These are phyloP conservation scores for Huntiella abstrusa DNA, from an alignment of 2,329 filamentous ascomycete species.

Conservation along the genomic window DNA sequence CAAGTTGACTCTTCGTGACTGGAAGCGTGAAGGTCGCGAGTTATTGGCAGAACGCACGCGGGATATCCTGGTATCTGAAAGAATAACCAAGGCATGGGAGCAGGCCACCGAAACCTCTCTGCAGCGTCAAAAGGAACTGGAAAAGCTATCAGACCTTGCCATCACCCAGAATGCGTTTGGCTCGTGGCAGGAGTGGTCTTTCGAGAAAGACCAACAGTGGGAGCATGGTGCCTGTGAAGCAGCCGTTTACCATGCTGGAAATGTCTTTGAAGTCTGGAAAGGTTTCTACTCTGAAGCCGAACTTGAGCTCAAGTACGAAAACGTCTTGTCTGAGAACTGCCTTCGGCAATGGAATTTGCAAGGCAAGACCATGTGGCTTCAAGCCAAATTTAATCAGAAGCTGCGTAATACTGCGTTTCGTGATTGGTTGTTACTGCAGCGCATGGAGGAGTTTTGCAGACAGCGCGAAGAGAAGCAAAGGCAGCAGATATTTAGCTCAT, in stretches of 20 bases:
- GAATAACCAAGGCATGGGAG: constrained; percentile 11
- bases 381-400: constrained; percentile 1
- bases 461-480: neutral
- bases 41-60: constrained; percentile 5
- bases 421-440: constrained; percentile 11
- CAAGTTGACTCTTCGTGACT: constrained; percentile 8
- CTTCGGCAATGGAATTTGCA: constrained; percentile 11
- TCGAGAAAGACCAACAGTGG: neutral
- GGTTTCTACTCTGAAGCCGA: neutral
- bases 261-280: neutral
- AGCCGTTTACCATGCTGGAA: constrained; percentile 1
- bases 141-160: constrained; percentile 1
- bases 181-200: constrained; percentile 4
- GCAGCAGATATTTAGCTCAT: constrained; percentile 1
- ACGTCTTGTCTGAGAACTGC: constrained; percentile 1
- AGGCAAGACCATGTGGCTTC: constrained; percentile 8
- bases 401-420: constrained; percentile 6
- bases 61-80: constrained; percentile 6
- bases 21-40: constrained; percentile 8
- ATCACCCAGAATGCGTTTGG: neutral
- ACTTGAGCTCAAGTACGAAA: constrained; percentile 4
- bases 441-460: constrained; percentile 8
- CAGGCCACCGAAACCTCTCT: constrained; percentile 2
- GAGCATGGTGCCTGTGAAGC: neutral
- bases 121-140: neutral